These are phyloP conservation scores for Starmerella floris DNA, from an alignment of 805 yeast species.

Conservation along the genomic window DNA sequence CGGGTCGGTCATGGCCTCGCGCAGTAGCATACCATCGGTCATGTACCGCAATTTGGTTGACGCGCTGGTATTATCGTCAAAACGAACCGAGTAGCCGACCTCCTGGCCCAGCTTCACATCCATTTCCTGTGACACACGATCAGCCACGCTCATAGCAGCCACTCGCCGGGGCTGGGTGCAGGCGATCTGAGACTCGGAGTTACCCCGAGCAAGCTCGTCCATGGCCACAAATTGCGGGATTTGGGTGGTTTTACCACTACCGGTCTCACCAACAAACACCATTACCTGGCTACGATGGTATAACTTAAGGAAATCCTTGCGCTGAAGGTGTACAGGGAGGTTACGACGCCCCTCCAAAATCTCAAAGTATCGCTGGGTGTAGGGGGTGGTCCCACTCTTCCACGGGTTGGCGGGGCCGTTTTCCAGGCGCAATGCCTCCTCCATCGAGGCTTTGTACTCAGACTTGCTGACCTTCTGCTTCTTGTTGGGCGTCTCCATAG, in stretches of 20 bases:
- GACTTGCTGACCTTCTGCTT: slow-evolving; percentile 8
- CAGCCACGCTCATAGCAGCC: slow-evolving; percentile 64
- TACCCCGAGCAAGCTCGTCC: slow-evolving; percentile 77
- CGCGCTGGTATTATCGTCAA: slow-evolving; percentile 72
- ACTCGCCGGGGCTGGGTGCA: slow-evolving; percentile 96
- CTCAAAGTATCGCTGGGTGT: slow-evolving; percentile 55
- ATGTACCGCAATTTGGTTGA: slow-evolving; percentile 81
- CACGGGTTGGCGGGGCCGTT: slow-evolving; percentile 58
- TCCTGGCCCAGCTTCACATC: slow-evolving; percentile 85
- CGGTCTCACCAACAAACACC: slow-evolving; percentile 98
- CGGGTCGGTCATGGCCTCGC: slow-evolving; percentile 97
- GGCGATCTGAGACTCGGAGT: slow-evolving; percentile 72
- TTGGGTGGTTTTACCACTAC: slow-evolving; percentile 97
- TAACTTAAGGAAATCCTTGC: slow-evolving; percentile 72
- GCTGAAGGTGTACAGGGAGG: slow-evolving; percentile 86
- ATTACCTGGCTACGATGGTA: slow-evolving; percentile 83
- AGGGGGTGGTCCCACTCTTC: slow-evolving; percentile 41
- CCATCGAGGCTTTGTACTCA: slow-evolving; percentile 23
- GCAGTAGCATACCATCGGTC: slow-evolving; percentile 97
- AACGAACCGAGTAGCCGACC: slow-evolving; percentile 91
- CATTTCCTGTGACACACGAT: slow-evolving; percentile 92
- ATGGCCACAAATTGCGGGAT: slow-evolving; percentile 89
- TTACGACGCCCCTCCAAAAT: slow-evolving; percentile 70
- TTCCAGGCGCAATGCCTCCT: slow-evolving; percentile 27
- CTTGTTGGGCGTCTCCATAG: slow-evolving; percentile 13